Evolutionary conservation across 169 alveolate species (phyloP).

Genomic region (Plasmodium adleri): DNA sequence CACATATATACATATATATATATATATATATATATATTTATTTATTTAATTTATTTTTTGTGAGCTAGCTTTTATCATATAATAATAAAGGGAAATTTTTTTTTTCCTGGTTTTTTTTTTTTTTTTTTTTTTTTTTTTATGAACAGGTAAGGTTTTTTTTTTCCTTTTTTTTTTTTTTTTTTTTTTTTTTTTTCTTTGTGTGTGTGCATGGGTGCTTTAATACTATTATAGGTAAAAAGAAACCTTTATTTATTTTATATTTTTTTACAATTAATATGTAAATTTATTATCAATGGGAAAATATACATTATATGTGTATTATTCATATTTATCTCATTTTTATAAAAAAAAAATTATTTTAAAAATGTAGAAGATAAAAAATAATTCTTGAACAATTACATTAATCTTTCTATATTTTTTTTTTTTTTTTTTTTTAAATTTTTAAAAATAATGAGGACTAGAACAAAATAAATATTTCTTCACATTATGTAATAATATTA

Average conservation of each 20-base stretch:
- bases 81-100: not conserved
- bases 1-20: slow-evolving; percentile 18
- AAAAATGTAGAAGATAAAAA: too few relatives aligned
- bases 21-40: not conserved
- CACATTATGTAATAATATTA: too few relatives aligned
- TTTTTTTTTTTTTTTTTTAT: slow-evolving; percentile 42
- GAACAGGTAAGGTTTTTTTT: not conserved
- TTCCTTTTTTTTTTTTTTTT: slow-evolving; percentile 28
- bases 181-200: slow-evolving; percentile 6
- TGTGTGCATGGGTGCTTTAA: slow-evolving; percentile 63
- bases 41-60: not conserved
- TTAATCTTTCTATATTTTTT: too few relatives aligned
- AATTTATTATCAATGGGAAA: too few relatives aligned
- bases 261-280: too few relatives aligned
- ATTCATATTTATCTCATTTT: too few relatives aligned
- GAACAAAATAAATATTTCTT: too few relatives aligned
- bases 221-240: not conserved
- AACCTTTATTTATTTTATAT: not conserved
- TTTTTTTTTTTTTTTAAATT: too few relatives aligned
- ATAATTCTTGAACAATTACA: too few relatives aligned
- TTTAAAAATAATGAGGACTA: too few relatives aligned
- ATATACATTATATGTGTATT: too few relatives aligned
- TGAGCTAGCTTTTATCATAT: not conserved
- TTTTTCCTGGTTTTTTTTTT: not conserved
- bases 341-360: too few relatives aligned